These are phyloP conservation scores for Dictyostelium purpureum DNA, from an alignment of 78 protist species.

Conservation along the genomic window DNA sequence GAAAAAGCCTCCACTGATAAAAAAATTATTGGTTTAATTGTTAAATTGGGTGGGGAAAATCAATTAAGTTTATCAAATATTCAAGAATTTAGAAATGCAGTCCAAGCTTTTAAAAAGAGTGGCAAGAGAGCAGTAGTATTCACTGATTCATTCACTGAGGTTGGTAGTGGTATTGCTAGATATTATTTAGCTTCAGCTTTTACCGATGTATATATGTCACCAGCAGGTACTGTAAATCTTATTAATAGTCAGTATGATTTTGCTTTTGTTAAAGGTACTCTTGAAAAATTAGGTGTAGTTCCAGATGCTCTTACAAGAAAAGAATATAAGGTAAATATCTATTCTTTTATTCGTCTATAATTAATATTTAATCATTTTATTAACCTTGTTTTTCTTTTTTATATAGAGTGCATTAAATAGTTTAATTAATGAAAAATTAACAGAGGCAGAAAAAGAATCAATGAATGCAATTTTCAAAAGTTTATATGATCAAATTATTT, in stretches of 20 bases:
- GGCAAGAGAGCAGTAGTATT: constrained; percentile 21
- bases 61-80: neutral
- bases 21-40: constrained; percentile 15
- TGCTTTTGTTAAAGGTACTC: constrained; percentile 35
- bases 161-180: neutral
- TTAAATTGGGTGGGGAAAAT: neutral
- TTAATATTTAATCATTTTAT: neutral
- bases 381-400: neutral
- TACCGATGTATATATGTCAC: constrained; percentile 6
- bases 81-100: constrained; percentile 48
- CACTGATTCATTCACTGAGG: constrained; percentile 32
- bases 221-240: constrained; percentile 6
- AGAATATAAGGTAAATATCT: constrained; percentile 45
- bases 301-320: constrained; percentile 47
- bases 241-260: neutral
- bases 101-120: neutral
- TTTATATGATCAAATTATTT: constrained; percentile 10
- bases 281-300: constrained; percentile 15
- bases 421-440: constrained; percentile 21
- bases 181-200: constrained; percentile 45
- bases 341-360: neutral
- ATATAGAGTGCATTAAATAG: constrained; percentile 31
- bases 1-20: constrained; percentile 27
- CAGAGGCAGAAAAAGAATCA: constrained; percentile 45
- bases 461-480: neutral